A percentile compares a stretch with the other conserved stretches of the same genome.
phyloP scores from a whole-genome alignment of 2,329 filamentous ascomycete genomes.

The Camillea tinctor region DNA sequence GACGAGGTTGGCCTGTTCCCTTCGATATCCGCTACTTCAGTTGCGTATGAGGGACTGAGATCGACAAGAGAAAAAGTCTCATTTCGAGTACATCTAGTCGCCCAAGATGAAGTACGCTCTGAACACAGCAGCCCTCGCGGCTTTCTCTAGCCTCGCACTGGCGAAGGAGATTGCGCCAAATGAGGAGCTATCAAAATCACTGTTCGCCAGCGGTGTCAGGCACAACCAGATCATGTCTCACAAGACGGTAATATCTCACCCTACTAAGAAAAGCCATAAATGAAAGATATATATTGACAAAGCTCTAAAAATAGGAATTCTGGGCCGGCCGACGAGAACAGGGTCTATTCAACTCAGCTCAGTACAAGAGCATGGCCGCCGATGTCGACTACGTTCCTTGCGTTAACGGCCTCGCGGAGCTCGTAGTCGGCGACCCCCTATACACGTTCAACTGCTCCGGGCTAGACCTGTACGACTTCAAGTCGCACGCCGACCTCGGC shows the following conservation, averaged over 20 bases:
- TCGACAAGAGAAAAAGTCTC: slow-evolving; percentile 5
- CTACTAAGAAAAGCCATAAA: not conserved
- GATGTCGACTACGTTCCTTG: slow-evolving; percentile 23
- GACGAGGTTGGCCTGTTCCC: not conserved
- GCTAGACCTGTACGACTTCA: slow-evolving; percentile 38
- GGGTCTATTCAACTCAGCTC: slow-evolving; percentile 27
- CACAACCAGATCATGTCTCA: slow-evolving; percentile 33
- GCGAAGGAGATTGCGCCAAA: slow-evolving; percentile 34
- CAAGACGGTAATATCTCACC: slow-evolving; percentile 25
- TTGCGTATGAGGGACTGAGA: slow-evolving; percentile 9
- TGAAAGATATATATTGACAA: not conserved
- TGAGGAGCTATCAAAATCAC: slow-evolving; percentile 26
- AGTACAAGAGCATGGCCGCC: slow-evolving; percentile 30
- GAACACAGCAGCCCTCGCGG: slow-evolving; percentile 27
- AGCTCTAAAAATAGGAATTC: slow-evolving; percentile 21
- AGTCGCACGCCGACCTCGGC: slow-evolving; percentile 36
- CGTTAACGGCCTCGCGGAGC: slow-evolving; percentile 27
- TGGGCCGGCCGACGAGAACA: slow-evolving; percentile 29
- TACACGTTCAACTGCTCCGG: slow-evolving; percentile 32
- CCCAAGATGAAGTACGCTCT: slow-evolving; percentile 29
- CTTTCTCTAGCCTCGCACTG: slow-evolving; percentile 24
- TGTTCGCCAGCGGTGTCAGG: slow-evolving; percentile 33
- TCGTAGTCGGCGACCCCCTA: slow-evolving; percentile 25
- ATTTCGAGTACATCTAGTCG: slow-evolving; percentile 5
- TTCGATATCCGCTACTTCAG: not conserved